phyloP scores from a whole-genome alignment of 2,329 filamentous ascomycete genomes.

The Penicillium fuscoglaucum region DNA sequence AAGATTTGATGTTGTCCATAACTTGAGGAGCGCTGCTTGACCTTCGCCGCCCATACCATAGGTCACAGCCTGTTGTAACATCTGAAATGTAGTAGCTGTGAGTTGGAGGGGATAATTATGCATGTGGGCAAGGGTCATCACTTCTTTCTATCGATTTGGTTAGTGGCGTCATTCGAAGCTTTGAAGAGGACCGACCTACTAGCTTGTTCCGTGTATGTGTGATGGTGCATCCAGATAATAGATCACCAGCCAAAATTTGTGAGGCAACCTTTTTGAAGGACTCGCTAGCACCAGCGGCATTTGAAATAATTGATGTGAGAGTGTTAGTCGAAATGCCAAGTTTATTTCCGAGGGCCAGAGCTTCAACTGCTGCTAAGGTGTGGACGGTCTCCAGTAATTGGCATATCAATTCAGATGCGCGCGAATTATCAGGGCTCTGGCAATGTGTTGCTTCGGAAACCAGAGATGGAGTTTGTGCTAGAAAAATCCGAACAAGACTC shows the following conservation, averaged over 20 bases:
- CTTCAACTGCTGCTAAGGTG: conserved; percentile 11
- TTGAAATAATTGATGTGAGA: conserved; percentile 13
- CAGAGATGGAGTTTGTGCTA: conserved; percentile 5
- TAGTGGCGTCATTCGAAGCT: background rate
- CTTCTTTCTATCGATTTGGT: conserved; percentile 1
- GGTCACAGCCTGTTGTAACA: conserved; percentile 9
- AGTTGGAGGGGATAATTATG: conserved; percentile 13
- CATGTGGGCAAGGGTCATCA: conserved; percentile 3
- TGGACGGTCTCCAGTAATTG: conserved; percentile 12
- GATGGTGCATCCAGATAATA: conserved; percentile 2
- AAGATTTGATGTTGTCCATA: conserved; percentile 9
- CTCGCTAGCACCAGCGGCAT: conserved; percentile 10
- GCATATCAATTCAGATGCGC: background rate
- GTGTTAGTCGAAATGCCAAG: conserved; percentile 3
- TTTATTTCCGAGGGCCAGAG: conserved; percentile 10
- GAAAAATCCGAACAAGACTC: conserved; percentile 9
- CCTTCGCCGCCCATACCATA: conserved; percentile 2
- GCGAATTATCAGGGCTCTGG: background rate
- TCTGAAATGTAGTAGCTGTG: conserved; percentile 2
- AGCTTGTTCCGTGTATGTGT: conserved; percentile 1
- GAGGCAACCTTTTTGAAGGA: conserved; percentile 4
- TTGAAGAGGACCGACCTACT: background rate
- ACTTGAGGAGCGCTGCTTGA: conserved; percentile 1
- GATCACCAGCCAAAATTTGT: conserved; percentile 1
- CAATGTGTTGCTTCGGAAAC: conserved; percentile 3